A percentile compares a stretch with the other conserved stretches of the same genome.
Conservation (phyloP, 768 basidiomycete genomes). For the Dentipellis fragilis region DNA sequence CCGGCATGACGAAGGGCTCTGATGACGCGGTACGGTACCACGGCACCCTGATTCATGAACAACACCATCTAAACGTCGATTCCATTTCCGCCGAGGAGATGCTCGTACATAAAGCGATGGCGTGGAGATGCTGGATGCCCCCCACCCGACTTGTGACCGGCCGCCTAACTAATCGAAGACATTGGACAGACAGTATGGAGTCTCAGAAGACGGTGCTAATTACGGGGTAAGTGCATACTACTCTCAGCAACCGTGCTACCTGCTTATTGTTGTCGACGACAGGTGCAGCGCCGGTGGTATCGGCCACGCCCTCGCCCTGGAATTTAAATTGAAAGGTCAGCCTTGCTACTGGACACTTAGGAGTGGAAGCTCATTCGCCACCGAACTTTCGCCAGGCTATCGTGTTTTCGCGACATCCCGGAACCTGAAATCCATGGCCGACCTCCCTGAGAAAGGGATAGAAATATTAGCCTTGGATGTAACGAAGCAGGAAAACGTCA, state of each 20-base stretch:
- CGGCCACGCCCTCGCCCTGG: constrained; percentile 16
- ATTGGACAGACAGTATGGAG: neutral
- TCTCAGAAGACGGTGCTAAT: neutral
- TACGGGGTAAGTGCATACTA: neutral
- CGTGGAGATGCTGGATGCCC: no score
- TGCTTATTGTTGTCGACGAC: neutral
- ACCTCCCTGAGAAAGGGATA: constrained; percentile 12
- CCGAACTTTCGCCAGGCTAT: constrained; percentile 6
- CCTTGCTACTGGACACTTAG: no score
- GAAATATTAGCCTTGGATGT: constrained; percentile 20
- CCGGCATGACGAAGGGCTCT: no score
- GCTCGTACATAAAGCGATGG: no score
- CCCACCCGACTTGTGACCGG: no score
- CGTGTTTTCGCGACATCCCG: constrained; percentile 23
- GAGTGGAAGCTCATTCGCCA: no score
- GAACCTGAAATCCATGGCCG: constrained; percentile 13
- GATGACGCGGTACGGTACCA: no score
- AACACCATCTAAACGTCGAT: no score
- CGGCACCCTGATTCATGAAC: no score
- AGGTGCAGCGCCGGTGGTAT: constrained; percentile 18
- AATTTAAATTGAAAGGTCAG: constrained; percentile 8
- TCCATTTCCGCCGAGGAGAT: no score
- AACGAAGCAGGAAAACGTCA: constrained; percentile 11
- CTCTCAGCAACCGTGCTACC: neutral
- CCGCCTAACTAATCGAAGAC: no score